These are phyloP conservation scores for Penicillium sclerotigenum DNA, from an alignment of 2,329 filamentous ascomycete genomes.

Conservation along the genomic window DNA sequence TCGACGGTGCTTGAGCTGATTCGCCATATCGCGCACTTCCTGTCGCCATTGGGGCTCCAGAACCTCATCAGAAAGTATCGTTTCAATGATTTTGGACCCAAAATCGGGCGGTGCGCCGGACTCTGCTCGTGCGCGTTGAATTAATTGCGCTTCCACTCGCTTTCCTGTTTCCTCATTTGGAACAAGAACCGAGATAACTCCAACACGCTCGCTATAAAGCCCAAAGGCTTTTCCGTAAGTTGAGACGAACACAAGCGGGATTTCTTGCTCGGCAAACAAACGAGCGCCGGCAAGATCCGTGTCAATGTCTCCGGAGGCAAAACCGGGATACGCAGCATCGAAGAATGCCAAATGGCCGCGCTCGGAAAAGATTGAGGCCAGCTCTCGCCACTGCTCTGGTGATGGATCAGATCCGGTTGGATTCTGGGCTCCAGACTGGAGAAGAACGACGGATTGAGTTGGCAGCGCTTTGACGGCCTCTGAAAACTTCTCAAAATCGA, in stretches of 20 bases:
- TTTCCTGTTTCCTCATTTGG: constrained; percentile 6
- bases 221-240: constrained; percentile 17
- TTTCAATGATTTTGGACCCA: constrained; percentile 13
- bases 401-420: constrained; percentile 16
- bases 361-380: constrained; percentile 8
- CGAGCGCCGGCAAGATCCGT: constrained; percentile 9
- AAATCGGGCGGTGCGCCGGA: constrained; percentile 14
- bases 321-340: constrained; percentile 15
- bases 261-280: constrained; percentile 10
- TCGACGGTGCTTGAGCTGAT: constrained; percentile 7
- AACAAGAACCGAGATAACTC: constrained; percentile 9
- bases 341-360: constrained; percentile 16
- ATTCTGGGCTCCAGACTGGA: constrained; percentile 16
- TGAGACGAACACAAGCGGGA: constrained; percentile 12
- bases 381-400: constrained; percentile 10
- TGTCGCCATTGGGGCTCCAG: constrained; percentile 12
- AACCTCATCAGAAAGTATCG: not conserved
- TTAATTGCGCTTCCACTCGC: constrained; percentile 8
- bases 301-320: constrained; percentile 17
- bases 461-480: constrained; percentile 3
- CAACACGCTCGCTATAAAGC: constrained; percentile 17
- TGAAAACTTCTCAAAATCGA: constrained; percentile 10
- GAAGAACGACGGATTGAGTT: constrained; percentile 14
- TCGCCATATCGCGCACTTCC: constrained; percentile 13
- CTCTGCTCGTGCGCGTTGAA: constrained; percentile 7